Evolutionary conservation across 495 filamentous ascomycete species (phyloP).

Genomic region (Xylaria sp.): DNA sequence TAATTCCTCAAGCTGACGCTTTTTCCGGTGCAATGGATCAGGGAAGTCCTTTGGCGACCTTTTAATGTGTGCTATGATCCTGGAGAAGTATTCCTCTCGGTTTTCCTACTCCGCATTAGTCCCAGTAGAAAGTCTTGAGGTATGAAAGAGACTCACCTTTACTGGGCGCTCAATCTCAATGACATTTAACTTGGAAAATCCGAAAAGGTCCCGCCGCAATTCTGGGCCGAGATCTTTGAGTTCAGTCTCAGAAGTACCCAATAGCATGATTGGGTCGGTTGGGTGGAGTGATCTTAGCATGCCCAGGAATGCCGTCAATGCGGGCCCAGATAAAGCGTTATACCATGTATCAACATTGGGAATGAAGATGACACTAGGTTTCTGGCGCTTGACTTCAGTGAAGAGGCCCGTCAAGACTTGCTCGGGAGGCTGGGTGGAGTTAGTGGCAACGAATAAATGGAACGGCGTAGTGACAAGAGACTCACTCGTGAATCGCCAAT

Average conservation of each 20-base stretch:
- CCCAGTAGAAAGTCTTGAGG: background rate
- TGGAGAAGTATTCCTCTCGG: constrained; percentile 77
- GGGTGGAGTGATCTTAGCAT: constrained; percentile 80
- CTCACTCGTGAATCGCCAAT: constrained; percentile 64
- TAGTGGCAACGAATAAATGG: constrained; percentile 31
- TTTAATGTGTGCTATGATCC: constrained; percentile 73
- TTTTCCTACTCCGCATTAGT: constrained; percentile 57
- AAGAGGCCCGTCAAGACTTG: constrained; percentile 89
- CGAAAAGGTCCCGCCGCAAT: constrained; percentile 80
- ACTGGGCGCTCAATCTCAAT: constrained; percentile 70
- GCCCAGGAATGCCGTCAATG: constrained; percentile 79
- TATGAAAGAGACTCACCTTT: constrained; percentile 50
- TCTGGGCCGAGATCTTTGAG: constrained; percentile 57
- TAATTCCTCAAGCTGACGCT: constrained; percentile 77
- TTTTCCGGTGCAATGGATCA: constrained; percentile 82
- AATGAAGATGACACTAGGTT: constrained; percentile 94
- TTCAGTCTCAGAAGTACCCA: constrained; percentile 77
- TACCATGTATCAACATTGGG: constrained; percentile 91
- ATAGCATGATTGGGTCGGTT: constrained; percentile 84
- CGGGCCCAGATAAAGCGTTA: constrained; percentile 51
- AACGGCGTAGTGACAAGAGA: constrained; percentile 50
- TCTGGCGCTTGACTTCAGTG: constrained; percentile 88
- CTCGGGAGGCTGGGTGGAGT: constrained; percentile 68
- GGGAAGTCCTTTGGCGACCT: constrained; percentile 86
- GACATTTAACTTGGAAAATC: constrained; percentile 79